These are phyloP conservation scores for Tolypocladium capitatum DNA, from an alignment of 2,329 filamentous ascomycete species.

Conservation along the genomic window DNA sequence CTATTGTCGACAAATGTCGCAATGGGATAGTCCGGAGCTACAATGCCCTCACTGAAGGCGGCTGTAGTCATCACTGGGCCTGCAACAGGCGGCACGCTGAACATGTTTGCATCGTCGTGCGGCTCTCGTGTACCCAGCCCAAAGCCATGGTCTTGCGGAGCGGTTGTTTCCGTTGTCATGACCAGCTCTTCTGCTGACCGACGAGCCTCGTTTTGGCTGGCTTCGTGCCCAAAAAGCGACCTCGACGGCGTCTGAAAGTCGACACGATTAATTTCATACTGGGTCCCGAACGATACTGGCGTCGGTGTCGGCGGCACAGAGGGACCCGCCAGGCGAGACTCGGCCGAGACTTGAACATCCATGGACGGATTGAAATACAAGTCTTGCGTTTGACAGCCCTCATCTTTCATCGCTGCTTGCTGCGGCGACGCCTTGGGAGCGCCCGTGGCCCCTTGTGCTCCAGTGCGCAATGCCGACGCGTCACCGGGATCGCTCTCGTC, in stretches of 20 bases:
- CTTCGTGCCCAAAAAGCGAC: constrained; percentile 2
- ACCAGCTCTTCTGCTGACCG: background rate
- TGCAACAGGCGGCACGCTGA: background rate
- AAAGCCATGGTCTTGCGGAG: background rate
- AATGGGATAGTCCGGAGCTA: background rate
- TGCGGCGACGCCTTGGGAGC: constrained; percentile 7
- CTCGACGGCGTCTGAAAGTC: constrained; percentile 5
- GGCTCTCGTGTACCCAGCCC: background rate
- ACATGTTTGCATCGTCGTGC: background rate
- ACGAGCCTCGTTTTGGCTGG: background rate
- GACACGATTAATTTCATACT: background rate
- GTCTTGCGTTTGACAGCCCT: constrained; percentile 20
- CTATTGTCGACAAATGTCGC: background rate
- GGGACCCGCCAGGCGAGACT: constrained; percentile 8
- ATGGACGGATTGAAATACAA: constrained; percentile 14
- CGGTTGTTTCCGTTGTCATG: background rate
- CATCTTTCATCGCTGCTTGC: constrained; percentile 20
- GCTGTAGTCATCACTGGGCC: background rate
- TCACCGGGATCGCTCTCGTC: constrained; percentile 5
- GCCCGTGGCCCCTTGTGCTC: background rate
- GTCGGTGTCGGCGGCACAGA: constrained; percentile 4
- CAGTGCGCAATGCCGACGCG: background rate
- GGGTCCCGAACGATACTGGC: background rate
- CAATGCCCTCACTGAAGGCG: background rate
- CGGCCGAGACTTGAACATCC: constrained; percentile 15